Conservation (phyloP, 2,329 filamentous ascomycete species). For the Paraphoma chrysanthemicola region DNA sequence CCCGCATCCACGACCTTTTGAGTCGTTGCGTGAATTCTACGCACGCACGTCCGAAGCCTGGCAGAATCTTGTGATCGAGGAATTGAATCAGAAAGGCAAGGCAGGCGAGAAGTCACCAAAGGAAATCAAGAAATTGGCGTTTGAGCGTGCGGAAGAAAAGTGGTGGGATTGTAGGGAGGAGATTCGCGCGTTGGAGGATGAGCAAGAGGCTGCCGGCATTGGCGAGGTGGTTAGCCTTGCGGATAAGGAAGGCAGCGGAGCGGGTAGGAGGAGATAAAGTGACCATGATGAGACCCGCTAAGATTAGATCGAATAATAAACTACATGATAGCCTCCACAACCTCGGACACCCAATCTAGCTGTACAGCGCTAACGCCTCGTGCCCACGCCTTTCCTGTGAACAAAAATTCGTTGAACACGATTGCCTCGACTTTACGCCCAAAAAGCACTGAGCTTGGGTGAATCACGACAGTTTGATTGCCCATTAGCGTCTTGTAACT, state of each 20-base stretch:
- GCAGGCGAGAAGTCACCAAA: constrained; percentile 76
- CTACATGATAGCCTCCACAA: constrained; percentile 46
- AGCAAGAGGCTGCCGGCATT: constrained; percentile 94
- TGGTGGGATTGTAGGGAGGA: constrained; percentile 99
- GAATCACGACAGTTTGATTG: constrained; percentile 68
- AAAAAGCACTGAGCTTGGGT: constrained; percentile 67
- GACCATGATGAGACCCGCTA: not conserved
- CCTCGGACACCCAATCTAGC: constrained; percentile 67
- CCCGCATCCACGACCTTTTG: constrained; percentile 82
- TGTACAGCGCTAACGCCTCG: constrained; percentile 68
- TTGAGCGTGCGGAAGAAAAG: constrained; percentile 90
- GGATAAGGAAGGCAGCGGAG: constrained; percentile 63
- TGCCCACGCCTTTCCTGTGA: constrained; percentile 69
- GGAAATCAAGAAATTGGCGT: constrained; percentile 90
- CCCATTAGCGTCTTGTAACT: constrained; percentile 68
- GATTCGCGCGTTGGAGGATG: constrained; percentile 88
- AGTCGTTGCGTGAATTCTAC: constrained; percentile 91
- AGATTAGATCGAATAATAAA: not conserved
- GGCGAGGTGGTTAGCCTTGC: constrained; percentile 90
- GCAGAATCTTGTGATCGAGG: constrained; percentile 85
- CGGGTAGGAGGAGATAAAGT: constrained; percentile 40
- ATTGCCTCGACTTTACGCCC: constrained; percentile 66
- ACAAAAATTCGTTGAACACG: constrained; percentile 71
- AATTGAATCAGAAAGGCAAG: constrained; percentile 64
- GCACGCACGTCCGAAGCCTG: constrained; percentile 84